phyloP scores from a whole-genome alignment of 176 grass and related monocot genomes.

The Oryza glumipatula region DNA sequence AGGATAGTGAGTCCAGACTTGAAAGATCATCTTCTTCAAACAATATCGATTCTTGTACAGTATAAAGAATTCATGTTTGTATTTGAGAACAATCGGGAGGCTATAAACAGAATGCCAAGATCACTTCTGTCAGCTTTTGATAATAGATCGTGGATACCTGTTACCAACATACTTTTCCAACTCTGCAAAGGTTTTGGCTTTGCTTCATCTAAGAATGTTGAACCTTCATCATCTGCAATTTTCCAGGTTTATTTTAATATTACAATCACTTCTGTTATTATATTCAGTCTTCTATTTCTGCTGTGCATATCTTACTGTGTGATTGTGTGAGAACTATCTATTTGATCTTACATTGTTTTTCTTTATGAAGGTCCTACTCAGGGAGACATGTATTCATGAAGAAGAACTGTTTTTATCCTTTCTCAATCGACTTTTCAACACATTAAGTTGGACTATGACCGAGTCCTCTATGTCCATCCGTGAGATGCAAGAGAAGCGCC shows the following conservation, averaged over 20 bases:
- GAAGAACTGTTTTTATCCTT: constrained; percentile 77
- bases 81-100: constrained; percentile 86
- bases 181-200: constrained; percentile 85
- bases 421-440: constrained; percentile 89
- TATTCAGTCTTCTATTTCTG: neutral
- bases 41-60: constrained; percentile 80
- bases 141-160: constrained; percentile 91
- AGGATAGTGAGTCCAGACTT: constrained; percentile 79
- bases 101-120: constrained; percentile 69
- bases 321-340: neutral
- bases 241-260: constrained; percentile 64
- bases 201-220: constrained; percentile 70
- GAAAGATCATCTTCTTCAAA: constrained; percentile 83
- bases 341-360: constrained; percentile 39
- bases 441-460: constrained; percentile 89
- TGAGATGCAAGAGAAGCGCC: constrained; percentile 92
- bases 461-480: constrained; percentile 90
- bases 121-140: constrained; percentile 80
- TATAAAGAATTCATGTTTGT: constrained; percentile 83
- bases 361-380: constrained; percentile 62
- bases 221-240: constrained; percentile 64
- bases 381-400: constrained; percentile 73
- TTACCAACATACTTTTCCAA: constrained; percentile 75
- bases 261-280: neutral
- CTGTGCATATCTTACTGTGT: neutral